These are phyloP conservation scores for Rhytidiadelphus loreus DNA, from an alignment of 225 moss, liverwort and hornwort genomes.

Conservation along the genomic window DNA sequence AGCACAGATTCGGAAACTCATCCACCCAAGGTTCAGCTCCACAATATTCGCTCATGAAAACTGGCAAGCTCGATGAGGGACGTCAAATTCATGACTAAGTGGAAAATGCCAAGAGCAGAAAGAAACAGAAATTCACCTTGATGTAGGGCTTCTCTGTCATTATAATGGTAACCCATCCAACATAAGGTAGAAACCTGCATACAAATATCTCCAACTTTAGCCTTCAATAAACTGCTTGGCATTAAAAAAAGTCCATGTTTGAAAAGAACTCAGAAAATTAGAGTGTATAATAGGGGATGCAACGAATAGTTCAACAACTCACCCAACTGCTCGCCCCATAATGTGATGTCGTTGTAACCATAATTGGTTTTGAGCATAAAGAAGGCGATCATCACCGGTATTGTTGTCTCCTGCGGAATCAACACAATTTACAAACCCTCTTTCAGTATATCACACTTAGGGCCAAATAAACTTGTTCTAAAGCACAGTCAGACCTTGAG, in stretches of 20 bases:
- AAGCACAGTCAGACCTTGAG: not conserved
- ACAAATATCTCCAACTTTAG: not conserved
- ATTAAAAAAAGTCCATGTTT: not conserved
- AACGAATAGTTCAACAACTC: not conserved
- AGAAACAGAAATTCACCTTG: slow-evolving; percentile 41
- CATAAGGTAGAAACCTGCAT: slow-evolving; percentile 86
- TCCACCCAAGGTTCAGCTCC: not conserved
- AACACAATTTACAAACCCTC: not conserved
- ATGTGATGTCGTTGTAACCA: slow-evolving; percentile 93
- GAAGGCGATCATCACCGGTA: slow-evolving; percentile 78
- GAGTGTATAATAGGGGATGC: not conserved
- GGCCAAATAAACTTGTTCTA: not conserved
- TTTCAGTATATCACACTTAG: not conserved
- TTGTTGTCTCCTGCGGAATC: slow-evolving; percentile 70
- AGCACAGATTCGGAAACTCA: not conserved
- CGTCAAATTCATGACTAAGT: not conserved
- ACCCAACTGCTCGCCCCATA: slow-evolving; percentile 99
- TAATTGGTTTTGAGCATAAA: slow-evolving; percentile 91
- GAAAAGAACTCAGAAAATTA: not conserved
- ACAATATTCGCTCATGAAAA: not conserved
- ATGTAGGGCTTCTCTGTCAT: slow-evolving; percentile 99
- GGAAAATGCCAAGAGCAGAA: not conserved
- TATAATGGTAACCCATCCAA: slow-evolving; percentile 97
- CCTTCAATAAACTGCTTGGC: not conserved
- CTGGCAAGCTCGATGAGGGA: not conserved